Evolutionary conservation across 345 rosid genomes (phyloP).

Genomic region (Corymbia maculata): DNA sequence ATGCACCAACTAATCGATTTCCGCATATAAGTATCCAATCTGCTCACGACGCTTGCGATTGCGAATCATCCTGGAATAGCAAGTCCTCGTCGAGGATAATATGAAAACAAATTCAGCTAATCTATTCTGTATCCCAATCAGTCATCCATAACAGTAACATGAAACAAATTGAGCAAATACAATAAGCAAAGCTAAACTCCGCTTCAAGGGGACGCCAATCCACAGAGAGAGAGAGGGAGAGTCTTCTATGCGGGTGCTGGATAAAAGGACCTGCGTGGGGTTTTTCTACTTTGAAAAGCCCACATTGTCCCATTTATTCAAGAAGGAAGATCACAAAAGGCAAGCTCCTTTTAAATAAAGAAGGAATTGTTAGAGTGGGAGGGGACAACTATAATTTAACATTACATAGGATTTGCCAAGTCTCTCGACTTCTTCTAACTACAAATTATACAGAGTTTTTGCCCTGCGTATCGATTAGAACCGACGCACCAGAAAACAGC

Average conservation of each 20-base stretch:
- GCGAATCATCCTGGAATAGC: not conserved
- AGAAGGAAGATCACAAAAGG: not conserved
- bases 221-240: not conserved
- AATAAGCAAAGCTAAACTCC: not conserved
- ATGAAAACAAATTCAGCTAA: not conserved
- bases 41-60: rapidly evolving
- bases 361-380: not conserved
- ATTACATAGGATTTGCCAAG: not conserved
- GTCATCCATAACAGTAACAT: not conserved
- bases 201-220: not conserved
- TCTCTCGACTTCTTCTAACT: not conserved
- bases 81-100: not conserved
- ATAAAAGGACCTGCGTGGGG: not conserved
- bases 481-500: slow-evolving; percentile 10
- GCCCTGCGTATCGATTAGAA: slow-evolving; percentile 16
- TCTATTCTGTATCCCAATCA: not conserved
- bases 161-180: not conserved
- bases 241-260: not conserved
- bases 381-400: slow-evolving; percentile 18
- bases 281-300: not conserved
- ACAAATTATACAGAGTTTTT: not conserved
- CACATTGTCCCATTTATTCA: not conserved
- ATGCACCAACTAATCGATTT: not conserved
- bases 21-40: not conserved
- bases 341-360: not conserved